Base-by-base conservation (phyloP, 2,329 filamentous ascomycete genomes). In the Knoxdaviesia proteae region DNA sequence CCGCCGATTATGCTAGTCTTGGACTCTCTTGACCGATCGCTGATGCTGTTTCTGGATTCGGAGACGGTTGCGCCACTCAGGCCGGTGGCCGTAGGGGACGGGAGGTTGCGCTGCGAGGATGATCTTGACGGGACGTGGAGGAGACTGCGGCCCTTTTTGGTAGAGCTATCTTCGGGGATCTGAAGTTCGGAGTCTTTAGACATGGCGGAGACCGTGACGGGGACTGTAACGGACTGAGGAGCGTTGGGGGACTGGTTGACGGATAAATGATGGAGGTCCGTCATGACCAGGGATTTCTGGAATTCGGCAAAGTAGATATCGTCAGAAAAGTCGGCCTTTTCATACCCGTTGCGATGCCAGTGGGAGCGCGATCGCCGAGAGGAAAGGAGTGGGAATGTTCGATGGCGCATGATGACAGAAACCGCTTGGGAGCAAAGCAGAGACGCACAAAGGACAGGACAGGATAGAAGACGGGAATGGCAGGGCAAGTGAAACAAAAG, bases 21-120 rank as follows among this genome's bases (percentile, higher is more conserved):
- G 47, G 73, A 77, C 50, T 72, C 74, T 58, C 74, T 79, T 40
- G 78, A 81, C 49, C 68, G 67, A 46, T 69, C 68, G 50, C 71
- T 69, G 51, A 76, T 72, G 54, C 72, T 79, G 52, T 74, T 74
- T 55, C 68, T 63, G 44, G 68, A 62, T 50, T 77, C 71, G 57
- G 63, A 68, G 44, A 66, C 67, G 42, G 72, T 75, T 39, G 63
- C 67, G 51, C 72, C 73, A 57, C 69, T 76, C 47, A 77, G 57
- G 41, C 68, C 72, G 37, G 72, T 74, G 38, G 69, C 63, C 44
- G 71, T 71, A 44, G 71, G 65, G 38, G 71, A 75, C 47, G 69
- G 62, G 54, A 77, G 69, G 52, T 69, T 64, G 55, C 67, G 69
- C 48, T 70, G 71, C 34, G 72, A 77, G 38, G 74, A 77, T 39